These are phyloP conservation scores for Colletotrichum sp. DNA, from an alignment of 2,329 filamentous ascomycete genomes.

Conservation along the genomic window DNA sequence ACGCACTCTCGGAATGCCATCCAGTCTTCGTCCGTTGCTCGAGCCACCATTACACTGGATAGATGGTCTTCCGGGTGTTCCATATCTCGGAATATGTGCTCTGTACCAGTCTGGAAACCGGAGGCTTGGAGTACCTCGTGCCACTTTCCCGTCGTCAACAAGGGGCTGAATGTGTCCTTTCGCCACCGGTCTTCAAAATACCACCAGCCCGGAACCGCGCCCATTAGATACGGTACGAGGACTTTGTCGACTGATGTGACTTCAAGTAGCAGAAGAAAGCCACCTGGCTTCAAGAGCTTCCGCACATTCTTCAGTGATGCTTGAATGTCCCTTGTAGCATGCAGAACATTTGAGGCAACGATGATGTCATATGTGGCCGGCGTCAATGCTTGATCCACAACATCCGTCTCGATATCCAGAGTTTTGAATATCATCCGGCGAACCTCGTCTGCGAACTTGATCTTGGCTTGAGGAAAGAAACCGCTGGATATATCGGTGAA, in stretches of 20 bases:
- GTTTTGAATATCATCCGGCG: constrained; percentile 21
- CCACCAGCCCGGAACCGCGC: constrained; percentile 38
- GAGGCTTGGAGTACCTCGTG: constrained; percentile 26
- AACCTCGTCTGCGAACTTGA: constrained; percentile 24
- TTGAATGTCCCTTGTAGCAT: constrained; percentile 28
- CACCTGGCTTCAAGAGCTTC: constrained; percentile 33
- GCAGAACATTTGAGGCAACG: constrained; percentile 32
- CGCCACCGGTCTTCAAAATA: constrained; percentile 31
- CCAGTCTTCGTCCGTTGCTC: not conserved
- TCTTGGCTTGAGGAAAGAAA: constrained; percentile 26
- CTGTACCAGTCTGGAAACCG: constrained; percentile 25
- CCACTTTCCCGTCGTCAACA: constrained; percentile 28
- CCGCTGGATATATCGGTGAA: constrained; percentile 27
- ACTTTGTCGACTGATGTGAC: not conserved
- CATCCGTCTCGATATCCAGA: constrained; percentile 35
- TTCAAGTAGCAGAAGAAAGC: constrained; percentile 25
- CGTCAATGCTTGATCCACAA: constrained; percentile 30
- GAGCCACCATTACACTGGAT: not conserved
- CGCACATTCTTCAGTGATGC: constrained; percentile 25
- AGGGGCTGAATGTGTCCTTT: constrained; percentile 23
- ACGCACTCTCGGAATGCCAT: not conserved
- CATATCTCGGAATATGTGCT: not conserved
- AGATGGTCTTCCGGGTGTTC: not conserved
- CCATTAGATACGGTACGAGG: constrained; percentile 26
- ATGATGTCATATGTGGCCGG: constrained; percentile 30